Evolutionary conservation across 2,329 filamentous ascomycete genomes (phyloP).

Genomic region (Ustulina deusta): DNA sequence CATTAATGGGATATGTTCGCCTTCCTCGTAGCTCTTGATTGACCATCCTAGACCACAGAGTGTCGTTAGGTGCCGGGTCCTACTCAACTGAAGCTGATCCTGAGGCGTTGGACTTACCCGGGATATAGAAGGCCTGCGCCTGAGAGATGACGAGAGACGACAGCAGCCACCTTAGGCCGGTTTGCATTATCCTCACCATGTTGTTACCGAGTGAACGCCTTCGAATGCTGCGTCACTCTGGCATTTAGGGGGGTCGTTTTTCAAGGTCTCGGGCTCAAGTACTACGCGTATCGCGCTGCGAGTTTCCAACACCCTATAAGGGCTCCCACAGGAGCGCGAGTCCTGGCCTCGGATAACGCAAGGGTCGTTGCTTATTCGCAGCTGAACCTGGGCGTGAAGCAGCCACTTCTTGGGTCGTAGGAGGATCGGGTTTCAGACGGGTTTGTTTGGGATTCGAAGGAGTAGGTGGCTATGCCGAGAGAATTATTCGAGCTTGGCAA

Average conservation of each 20-base stretch:
- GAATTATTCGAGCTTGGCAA: conserved; percentile 27
- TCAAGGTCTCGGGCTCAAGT: neutral
- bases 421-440: conserved; percentile 5
- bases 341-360: neutral
- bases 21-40: conserved; percentile 80
- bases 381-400: neutral
- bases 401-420: neutral
- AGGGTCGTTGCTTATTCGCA: neutral
- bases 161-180: conserved; percentile 59
- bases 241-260: neutral
- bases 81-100: conserved; percentile 15
- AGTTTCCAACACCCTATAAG: neutral
- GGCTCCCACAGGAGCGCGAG: neutral
- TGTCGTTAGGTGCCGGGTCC: conserved; percentile 38
- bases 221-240: conserved; percentile 8
- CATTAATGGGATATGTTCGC: conserved; percentile 83
- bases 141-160: conserved; percentile 61
- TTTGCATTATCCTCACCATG: conserved; percentile 45
- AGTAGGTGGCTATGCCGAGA: conserved; percentile 26
- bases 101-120: conserved; percentile 66
- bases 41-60: conserved; percentile 73
- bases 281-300: conserved; percentile 12
- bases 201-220: conserved; percentile 22
- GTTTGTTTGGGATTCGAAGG: conserved; percentile 22
- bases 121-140: conserved; percentile 82